These are phyloP conservation scores for Rutstroemia sp. DNA, from an alignment of 2,329 filamentous ascomycete genomes.

Conservation along the genomic window DNA sequence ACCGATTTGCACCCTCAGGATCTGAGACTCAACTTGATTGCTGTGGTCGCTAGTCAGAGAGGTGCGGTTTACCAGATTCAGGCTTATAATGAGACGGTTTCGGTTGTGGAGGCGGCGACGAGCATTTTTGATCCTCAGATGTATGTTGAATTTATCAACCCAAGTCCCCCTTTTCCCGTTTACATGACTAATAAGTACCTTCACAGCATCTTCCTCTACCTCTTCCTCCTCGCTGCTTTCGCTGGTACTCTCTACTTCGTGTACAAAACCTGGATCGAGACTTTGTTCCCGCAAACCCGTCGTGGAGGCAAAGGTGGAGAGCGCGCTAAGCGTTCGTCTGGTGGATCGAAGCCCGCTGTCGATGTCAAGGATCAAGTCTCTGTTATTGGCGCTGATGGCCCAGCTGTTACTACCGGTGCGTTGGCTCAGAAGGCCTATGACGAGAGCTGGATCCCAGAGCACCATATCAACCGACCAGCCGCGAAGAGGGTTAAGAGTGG, in stretches of 20 bases:
- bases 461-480: slow-evolving; percentile 81
- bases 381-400: slow-evolving; percentile 51
- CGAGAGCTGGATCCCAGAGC: slow-evolving; percentile 33
- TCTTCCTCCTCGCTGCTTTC: slow-evolving; percentile 76
- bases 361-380: slow-evolving; percentile 46
- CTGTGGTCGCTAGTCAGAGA: slow-evolving; percentile 61
- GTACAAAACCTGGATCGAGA: slow-evolving; percentile 96
- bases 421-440: slow-evolving; percentile 27
- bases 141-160: slow-evolving; percentile 44
- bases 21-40: slow-evolving; percentile 67
- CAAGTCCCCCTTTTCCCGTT: not conserved
- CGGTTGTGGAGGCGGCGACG: slow-evolving; percentile 81
- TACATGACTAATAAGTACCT: slow-evolving; percentile 7
- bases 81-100: slow-evolving; percentile 75
- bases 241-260: slow-evolving; percentile 85
- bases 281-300: slow-evolving; percentile 89
- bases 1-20: slow-evolving; percentile 93
- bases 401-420: slow-evolving; percentile 27
- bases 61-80: slow-evolving; percentile 68
- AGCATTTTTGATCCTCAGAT: slow-evolving; percentile 94
- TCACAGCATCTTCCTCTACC: slow-evolving; percentile 88
- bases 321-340: slow-evolving; percentile 49
- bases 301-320: slow-evolving; percentile 32
- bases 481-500: slow-evolving; percentile 59
- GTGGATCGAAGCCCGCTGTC: slow-evolving; percentile 61